phyloP scores from a whole-genome alignment of 169 alveolate species.

The Sarcocystis neurona region DNA sequence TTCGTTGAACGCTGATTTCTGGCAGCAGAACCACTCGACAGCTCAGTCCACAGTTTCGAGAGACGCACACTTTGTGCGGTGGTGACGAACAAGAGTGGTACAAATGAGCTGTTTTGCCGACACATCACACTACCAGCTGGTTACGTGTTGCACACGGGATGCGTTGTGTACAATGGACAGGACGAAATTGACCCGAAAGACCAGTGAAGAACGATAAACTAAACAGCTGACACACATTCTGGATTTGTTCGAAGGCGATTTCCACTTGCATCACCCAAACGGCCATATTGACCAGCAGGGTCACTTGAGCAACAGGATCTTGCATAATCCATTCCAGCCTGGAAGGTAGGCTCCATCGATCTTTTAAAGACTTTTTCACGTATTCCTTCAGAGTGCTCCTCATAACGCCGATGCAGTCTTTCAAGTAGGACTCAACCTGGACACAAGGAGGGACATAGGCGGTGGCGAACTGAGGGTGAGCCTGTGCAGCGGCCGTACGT shows the following conservation, averaged over 20 bases:
- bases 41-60: no score
- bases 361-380: conserved; percentile 77
- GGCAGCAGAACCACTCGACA: no score
- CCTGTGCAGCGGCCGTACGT: no score
- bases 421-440: conserved; percentile 84
- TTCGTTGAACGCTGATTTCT: no score
- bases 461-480: not conserved
- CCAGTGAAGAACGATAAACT: not conserved
- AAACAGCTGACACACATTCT: conserved; percentile 20
- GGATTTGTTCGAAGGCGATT: conserved; percentile 73
- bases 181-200: no score
- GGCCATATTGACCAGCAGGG: conserved; percentile 87
- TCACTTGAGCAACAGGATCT: conserved; percentile 89
- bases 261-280: conserved; percentile 86
- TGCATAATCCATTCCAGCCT: conserved; percentile 85
- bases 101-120: no score
- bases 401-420: conserved; percentile 89
- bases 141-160: no score
- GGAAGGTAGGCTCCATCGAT: conserved; percentile 64
- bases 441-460: not conserved
- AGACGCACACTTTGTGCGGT: no score
- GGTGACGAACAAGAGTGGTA: no score
- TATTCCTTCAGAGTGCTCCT: conserved; percentile 76
- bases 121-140: no score
- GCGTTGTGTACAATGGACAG: no score